phyloP scores from a whole-genome alignment of 345 rosid species.

The Syzygium jambos region DNA sequence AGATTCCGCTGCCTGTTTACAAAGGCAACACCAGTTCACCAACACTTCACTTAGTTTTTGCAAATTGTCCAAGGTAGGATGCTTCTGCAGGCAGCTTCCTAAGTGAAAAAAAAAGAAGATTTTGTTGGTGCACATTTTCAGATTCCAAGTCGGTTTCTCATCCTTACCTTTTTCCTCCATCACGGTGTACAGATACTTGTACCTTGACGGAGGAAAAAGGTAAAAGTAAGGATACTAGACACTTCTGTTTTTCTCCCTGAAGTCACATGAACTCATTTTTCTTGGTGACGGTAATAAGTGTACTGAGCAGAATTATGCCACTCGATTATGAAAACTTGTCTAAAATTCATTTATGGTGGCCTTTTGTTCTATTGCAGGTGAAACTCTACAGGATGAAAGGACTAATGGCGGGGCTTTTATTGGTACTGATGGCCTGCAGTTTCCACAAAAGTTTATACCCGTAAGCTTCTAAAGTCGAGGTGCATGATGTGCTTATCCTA shows the following conservation, averaged over 20 bases:
- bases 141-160: background rate
- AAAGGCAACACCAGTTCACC: background rate
- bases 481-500: background rate
- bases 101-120: too few relatives aligned
- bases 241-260: background rate
- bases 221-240: background rate
- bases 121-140: background rate
- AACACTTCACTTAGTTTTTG: background rate
- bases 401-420: constrained; percentile 72
- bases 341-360: background rate
- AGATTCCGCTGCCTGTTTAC: background rate
- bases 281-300: background rate
- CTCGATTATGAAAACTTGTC: background rate
- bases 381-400: constrained; percentile 83
- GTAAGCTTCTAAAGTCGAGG: constrained; percentile 28
- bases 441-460: constrained; percentile 82
- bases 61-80: background rate
- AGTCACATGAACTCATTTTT: background rate
- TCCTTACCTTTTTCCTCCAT: background rate
- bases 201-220: background rate
- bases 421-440: constrained; percentile 76
- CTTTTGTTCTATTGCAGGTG: constrained; percentile 41
- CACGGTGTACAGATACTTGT: background rate
- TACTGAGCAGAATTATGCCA: background rate
- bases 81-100: background rate